Conservation (phyloP, 129 eudicot species). For the Helianthus annuus region HanXRQr2.0-SUNRISE NC_035445.2:95177385-95177884, state of each 20-base stretch:
- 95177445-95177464: conserved; percentile 43
- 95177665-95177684: conserved; percentile 95
- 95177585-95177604: background rate
- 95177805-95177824: conserved; percentile 76
- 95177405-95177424: background rate
- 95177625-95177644: background rate
- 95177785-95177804: conserved; percentile 9
- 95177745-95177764: background rate
- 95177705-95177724: conserved; percentile 92
- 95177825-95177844: conserved; percentile 86
- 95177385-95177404: too few relatives aligned
- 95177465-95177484: conserved; percentile 93
- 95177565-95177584: conserved; percentile 47
- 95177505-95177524: conserved; percentile 86
- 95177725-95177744: conserved; percentile 70
- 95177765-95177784: background rate
- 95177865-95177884: conserved; percentile 74
- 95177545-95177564: conserved; percentile 78
- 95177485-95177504: conserved; percentile 89
- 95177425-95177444: background rate
- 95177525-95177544: conserved; percentile 83
- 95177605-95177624: background rate
- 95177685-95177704: conserved; percentile 94
- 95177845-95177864: conserved; percentile 89
- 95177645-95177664: background rate